A percentile compares a stretch with the other conserved stretches of the same genome.
Evolutionary conservation across 192 early-diverging fungal genomes (phyloP).

Genomic region (Coemansia biformis): DNA sequence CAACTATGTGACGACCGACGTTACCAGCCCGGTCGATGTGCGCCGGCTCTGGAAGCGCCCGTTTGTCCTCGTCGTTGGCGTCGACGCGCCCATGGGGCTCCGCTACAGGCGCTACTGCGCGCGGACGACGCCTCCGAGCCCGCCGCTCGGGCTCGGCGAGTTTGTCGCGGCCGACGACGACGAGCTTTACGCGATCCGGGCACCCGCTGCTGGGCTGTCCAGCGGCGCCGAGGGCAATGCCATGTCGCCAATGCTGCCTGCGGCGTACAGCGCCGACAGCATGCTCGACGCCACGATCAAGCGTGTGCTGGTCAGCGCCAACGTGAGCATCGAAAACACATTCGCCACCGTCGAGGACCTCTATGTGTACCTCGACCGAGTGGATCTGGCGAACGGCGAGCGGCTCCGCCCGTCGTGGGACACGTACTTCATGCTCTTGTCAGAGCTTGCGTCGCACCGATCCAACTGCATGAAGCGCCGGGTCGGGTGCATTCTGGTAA

Average conservation of each 20-base stretch:
- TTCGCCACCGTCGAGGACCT: slow-evolving; percentile 33
- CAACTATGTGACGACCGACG: slow-evolving; percentile 67
- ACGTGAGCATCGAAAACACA: slow-evolving; percentile 63
- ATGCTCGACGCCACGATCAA: slow-evolving; percentile 20
- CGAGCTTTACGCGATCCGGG: slow-evolving; percentile 39
- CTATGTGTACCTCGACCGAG: slow-evolving; percentile 37
- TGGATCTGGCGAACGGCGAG: slow-evolving; percentile 66
- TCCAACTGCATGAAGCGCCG: slow-evolving; percentile 98
- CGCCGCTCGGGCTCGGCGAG: slow-evolving; percentile 47
- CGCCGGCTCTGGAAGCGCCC: slow-evolving; percentile 59
- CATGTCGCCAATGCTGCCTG: slow-evolving; percentile 25
- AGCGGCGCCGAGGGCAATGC: no score
- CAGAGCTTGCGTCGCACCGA: slow-evolving; percentile 81
- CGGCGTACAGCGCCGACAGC: slow-evolving; percentile 6
- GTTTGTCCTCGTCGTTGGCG: slow-evolving; percentile 77
- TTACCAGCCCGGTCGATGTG: slow-evolving; percentile 54
- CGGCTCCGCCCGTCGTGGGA: slow-evolving; percentile 90
- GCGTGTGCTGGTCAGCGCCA: slow-evolving; percentile 45
- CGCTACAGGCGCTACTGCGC: slow-evolving; percentile 59
- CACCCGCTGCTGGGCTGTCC: no score
- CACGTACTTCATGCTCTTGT: slow-evolving; percentile 94
- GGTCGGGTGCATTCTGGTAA: slow-evolving; percentile 91
- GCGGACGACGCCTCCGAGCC: slow-evolving; percentile 18
- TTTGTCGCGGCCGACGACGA: slow-evolving; percentile 59
- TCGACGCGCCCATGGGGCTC: slow-evolving; percentile 71